Evolutionary conservation across 371 early-diverging fungal species (phyloP), one percentile per base, ranked within the genome.

Genomic region (Chytridium lagenaria): DNA sequence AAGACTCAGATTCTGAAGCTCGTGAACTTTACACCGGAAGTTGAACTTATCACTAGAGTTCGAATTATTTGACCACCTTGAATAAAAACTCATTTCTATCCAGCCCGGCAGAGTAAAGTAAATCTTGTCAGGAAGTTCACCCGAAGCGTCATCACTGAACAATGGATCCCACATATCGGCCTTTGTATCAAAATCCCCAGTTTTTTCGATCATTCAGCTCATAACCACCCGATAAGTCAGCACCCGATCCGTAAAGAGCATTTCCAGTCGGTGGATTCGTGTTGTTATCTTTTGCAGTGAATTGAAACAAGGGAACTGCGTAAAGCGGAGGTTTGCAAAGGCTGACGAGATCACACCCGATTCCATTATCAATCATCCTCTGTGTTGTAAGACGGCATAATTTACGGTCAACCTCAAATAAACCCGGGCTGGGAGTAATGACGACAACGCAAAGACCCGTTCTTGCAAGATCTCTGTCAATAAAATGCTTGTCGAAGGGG

Each of bases 401-500:
- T 61, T 87, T 85, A 76, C 94, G 94, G 69, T 91, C 90, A 22
- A 94, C 96, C 52, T 91, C 89, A 76, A 95, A 96, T 57, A 91
- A 85, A 15, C 98, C 98, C 1, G 92, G 88, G 22, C 76, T 92
- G 0, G 96, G 93, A 0, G 97, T 96, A 33, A 98, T 86, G 44
- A 98, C 81, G 7, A 96, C 90, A n/a, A 97, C 92, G 22, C 94
- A 92, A 1, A 95, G 87, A 26, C 97, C 97, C 1, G 97, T 98
- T 49, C 96, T 85, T 72, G 92, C 84, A 57, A 98, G 78, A 84
- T 98, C 97, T 34, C 98, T 90, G 77, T 96, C 95, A 22, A 97
- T 92, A 78, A 92, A 94, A 77, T 95, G 95, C 70, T 92, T 92
- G 70, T 96, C 94, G 76, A 96, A 93, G 1, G 94, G 92, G 81